Evolutionary conservation across 495 filamentous ascomycete genomes (phyloP).

Genomic region (Trichocladium antarcticum): DNA sequence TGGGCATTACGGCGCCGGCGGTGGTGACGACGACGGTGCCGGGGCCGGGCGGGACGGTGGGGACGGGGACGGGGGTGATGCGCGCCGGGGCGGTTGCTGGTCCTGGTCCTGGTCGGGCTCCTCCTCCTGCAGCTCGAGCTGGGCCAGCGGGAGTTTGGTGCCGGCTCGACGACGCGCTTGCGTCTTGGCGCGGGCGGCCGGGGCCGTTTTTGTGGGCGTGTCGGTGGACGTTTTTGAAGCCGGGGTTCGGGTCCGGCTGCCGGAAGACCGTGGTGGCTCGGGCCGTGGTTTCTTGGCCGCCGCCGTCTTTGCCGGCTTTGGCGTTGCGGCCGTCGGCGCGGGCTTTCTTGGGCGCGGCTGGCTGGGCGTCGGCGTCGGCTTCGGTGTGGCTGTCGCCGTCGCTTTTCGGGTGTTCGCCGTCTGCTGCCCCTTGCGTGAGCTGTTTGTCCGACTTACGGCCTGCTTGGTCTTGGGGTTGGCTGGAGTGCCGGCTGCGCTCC

Average conservation of each 20-base stretch:
- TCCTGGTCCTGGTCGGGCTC: not conserved
- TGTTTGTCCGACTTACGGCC: not conserved
- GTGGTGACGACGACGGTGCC: not conserved
- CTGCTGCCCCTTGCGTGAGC: conserved; percentile 7
- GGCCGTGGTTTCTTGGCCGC: not conserved
- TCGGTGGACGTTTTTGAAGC: not conserved
- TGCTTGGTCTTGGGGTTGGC: not conserved
- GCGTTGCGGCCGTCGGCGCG: not conserved
- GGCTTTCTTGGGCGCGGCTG: not conserved
- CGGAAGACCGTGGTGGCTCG: not conserved
- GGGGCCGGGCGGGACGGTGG: not conserved
- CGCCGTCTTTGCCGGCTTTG: not conserved
- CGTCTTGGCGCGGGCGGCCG: not conserved
- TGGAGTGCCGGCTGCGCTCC: conserved; percentile 4
- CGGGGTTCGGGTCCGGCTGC: not conserved
- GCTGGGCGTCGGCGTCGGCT: conserved; percentile 9
- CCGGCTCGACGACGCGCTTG: not conserved
- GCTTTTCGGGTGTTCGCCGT: no score
- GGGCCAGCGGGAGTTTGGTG: not conserved
- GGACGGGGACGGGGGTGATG: not conserved
- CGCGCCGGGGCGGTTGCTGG: not conserved
- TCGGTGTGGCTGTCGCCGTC: not conserved
- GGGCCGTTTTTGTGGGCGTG: not conserved
- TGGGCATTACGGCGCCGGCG: not conserved
- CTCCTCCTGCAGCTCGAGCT: conserved; percentile 3